Conservation (phyloP, 2,329 filamentous ascomycete species). For the Talaromyces sp. region DNA sequence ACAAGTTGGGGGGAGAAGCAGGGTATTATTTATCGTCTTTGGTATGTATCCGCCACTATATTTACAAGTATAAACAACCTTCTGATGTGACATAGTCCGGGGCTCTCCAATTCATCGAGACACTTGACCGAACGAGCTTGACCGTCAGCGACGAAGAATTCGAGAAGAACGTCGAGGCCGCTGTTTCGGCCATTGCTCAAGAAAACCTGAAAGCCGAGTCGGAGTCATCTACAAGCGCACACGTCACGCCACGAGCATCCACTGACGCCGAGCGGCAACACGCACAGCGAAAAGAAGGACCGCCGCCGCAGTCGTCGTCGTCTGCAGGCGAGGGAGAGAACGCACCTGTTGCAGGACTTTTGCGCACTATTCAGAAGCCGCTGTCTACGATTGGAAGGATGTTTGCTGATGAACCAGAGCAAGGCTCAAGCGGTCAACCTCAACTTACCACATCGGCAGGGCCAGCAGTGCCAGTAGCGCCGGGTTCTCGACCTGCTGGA, state of each 20-base stretch:
- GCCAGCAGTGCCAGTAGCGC: slow-evolving; percentile 33
- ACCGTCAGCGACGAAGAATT: slow-evolving; percentile 95
- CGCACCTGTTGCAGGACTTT: slow-evolving; percentile 75
- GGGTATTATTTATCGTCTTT: slow-evolving; percentile 96
- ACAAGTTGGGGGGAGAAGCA: slow-evolving; percentile 94
- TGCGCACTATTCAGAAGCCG: slow-evolving; percentile 87
- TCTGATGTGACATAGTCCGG: slow-evolving; percentile 44
- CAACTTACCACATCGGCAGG: background rate
- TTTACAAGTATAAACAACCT: background rate
- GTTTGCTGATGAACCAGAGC: slow-evolving; percentile 67
- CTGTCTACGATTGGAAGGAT: slow-evolving; percentile 90
- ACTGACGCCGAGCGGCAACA: slow-evolving; percentile 50
- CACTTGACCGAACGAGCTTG: slow-evolving; percentile 85
- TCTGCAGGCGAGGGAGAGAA: slow-evolving; percentile 61
- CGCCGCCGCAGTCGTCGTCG: slow-evolving; percentile 14
- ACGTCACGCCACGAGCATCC: slow-evolving; percentile 58
- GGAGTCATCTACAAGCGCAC: slow-evolving; percentile 28
- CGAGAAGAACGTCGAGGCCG: slow-evolving; percentile 90
- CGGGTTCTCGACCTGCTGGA: slow-evolving; percentile 48
- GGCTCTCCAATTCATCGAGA: slow-evolving; percentile 94
- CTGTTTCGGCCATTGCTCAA: slow-evolving; percentile 92
- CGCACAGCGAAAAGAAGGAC: slow-evolving; percentile 27
- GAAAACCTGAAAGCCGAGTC: slow-evolving; percentile 64
- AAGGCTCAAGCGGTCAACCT: slow-evolving; percentile 40
- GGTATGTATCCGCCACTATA: slow-evolving; percentile 42